Conservation (phyloP, 108 stramenopile species). For the Seminavis robusta region DNA sequence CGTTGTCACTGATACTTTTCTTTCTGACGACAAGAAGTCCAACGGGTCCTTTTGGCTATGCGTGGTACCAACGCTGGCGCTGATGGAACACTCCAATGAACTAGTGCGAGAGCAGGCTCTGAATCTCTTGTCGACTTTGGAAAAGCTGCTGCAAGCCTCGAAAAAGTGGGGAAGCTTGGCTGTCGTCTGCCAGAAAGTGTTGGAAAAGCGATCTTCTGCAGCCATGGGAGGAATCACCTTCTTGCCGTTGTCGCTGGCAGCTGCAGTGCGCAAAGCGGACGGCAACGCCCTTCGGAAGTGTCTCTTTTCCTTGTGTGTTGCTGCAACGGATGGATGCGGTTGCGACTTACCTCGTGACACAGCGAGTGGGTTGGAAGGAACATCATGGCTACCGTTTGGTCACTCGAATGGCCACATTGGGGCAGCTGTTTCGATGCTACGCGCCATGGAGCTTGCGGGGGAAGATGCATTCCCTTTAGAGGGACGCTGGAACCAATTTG, state of each 20-base stretch:
- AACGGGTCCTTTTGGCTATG: slow-evolving; percentile 13
- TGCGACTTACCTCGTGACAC: neutral
- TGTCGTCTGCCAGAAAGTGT: slow-evolving; percentile 26
- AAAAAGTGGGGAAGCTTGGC: slow-evolving; percentile 18
- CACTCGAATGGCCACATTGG: too few relatives aligned
- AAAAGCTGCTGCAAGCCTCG: slow-evolving; percentile 19
- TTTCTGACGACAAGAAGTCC: neutral
- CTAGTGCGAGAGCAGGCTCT: slow-evolving; percentile 38
- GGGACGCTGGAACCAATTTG: slow-evolving; percentile 57
- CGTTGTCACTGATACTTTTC: too few relatives aligned
- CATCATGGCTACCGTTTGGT: too few relatives aligned
- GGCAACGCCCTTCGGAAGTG: neutral
- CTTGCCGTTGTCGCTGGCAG: slow-evolving; percentile 6
- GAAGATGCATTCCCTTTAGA: slow-evolving; percentile 58
- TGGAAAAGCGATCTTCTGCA: slow-evolving; percentile 39
- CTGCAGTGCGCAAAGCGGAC: neutral
- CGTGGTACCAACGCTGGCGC: slow-evolving; percentile 41
- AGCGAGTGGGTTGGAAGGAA: too few relatives aligned
- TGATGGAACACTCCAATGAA: slow-evolving; percentile 36
- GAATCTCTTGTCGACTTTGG: slow-evolving; percentile 17
- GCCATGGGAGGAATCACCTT: slow-evolving; percentile 12
- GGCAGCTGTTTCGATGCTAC: slow-evolving; percentile 47
- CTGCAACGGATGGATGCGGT: neutral
- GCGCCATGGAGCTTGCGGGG: slow-evolving; percentile 59
- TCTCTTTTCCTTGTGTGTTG: slow-evolving; percentile 1